phyloP scores from a whole-genome alignment of 768 basidiomycete species.

The Paxillus involutus region DNA sequence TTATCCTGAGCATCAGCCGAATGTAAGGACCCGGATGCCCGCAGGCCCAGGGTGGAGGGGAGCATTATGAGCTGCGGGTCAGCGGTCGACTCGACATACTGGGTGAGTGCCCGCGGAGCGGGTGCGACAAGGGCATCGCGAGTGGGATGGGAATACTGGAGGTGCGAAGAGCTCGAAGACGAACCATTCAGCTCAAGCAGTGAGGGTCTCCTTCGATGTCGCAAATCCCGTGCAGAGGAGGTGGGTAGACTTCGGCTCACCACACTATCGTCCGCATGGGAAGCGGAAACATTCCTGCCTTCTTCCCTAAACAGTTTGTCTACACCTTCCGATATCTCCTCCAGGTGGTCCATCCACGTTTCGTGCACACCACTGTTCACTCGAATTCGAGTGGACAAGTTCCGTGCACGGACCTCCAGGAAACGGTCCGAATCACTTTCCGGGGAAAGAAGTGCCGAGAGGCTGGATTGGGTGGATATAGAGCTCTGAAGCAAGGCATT shows the following conservation, averaged over 20 bases:
- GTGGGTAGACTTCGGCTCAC: constrained; percentile 50
- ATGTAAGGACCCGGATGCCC: constrained; percentile 35
- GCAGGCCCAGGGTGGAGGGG: constrained; percentile 72
- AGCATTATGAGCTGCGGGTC: constrained; percentile 55
- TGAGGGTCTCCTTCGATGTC: constrained; percentile 47
- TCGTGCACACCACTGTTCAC: constrained; percentile 45
- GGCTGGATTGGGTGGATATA: constrained; percentile 65
- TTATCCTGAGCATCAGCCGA: constrained; percentile 10
- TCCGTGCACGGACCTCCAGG: constrained; percentile 48
- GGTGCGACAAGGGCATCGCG: constrained; percentile 61
- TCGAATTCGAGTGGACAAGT: constrained; percentile 52
- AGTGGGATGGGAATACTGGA: constrained; percentile 52
- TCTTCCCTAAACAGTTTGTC: constrained; percentile 52
- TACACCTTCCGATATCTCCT: constrained; percentile 62
- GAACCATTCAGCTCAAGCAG: constrained; percentile 36
- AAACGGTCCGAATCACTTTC: constrained; percentile 46
- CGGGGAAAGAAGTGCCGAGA: constrained; percentile 47
- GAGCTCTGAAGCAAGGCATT: constrained; percentile 76
- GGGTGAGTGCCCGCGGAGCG: constrained; percentile 73
- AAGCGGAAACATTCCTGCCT: constrained; percentile 3
- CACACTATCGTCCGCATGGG: constrained; percentile 16
- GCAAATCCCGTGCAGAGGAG: constrained; percentile 29
- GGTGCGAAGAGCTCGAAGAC: constrained; percentile 34
- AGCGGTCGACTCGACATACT: constrained; percentile 61
- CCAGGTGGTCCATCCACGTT: constrained; percentile 68